Evolutionary conservation across 257 asterid genomes (phyloP).

Genomic region (Rauvolfia tetraphylla): DNA sequence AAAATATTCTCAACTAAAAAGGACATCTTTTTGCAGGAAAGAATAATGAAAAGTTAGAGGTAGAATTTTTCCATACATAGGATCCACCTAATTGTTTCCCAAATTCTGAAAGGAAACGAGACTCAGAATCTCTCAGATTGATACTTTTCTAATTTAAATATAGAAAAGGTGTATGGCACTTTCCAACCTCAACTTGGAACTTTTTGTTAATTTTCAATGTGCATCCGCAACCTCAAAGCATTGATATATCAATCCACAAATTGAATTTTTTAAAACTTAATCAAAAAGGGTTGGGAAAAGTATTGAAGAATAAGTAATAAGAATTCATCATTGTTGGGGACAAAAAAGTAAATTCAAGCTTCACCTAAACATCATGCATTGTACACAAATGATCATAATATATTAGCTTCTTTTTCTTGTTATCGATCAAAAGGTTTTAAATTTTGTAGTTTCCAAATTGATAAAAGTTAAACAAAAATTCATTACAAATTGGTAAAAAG

Average conservation of each 20-base stretch:
- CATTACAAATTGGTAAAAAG: too few relatives aligned
- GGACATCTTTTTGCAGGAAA: background rate
- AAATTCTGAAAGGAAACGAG: background rate
- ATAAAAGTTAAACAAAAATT: too few relatives aligned
- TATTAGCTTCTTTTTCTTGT: too few relatives aligned
- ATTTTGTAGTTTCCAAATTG: too few relatives aligned
- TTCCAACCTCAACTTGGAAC: background rate
- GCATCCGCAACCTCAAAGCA: background rate
- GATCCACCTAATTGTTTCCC: background rate
- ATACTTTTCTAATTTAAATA: background rate
- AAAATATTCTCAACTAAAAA: background rate
- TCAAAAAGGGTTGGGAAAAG: background rate
- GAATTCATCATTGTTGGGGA: too few relatives aligned
- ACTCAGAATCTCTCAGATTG: background rate
- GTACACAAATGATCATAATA: too few relatives aligned
- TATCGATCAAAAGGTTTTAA: too few relatives aligned
- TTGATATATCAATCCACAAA: background rate
- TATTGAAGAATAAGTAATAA: background rate
- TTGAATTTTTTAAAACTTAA: too few relatives aligned
- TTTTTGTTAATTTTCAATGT: background rate
- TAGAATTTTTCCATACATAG: background rate
- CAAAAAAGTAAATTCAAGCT: too few relatives aligned
- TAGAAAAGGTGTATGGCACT: background rate
- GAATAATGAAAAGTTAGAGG: background rate
- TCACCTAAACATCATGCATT: too few relatives aligned